Evolutionary conservation across 192 early-diverging fungal species (phyloP).

Genomic region (Backusella tarrabulga): DNA sequence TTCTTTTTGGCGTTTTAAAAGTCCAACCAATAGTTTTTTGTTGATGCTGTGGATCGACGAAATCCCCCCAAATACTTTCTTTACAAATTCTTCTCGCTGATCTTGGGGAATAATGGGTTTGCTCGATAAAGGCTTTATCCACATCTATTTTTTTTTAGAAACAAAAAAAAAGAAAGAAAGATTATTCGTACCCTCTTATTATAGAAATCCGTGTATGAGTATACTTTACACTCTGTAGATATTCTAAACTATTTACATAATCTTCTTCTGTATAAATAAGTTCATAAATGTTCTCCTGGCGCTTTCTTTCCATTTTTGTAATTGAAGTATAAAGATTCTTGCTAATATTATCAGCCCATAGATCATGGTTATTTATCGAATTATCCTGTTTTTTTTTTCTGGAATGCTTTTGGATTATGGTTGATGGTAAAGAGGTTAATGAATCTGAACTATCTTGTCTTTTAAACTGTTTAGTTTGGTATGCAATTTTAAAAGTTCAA

Average conservation of each 20-base stretch:
- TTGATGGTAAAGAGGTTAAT: background rate
- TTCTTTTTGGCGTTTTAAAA: constrained; percentile 57
- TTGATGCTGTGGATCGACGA: constrained; percentile 62
- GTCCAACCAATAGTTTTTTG: constrained; percentile 42
- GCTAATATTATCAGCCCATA: constrained; percentile 85
- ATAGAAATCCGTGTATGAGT: background rate
- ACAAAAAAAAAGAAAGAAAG: background rate
- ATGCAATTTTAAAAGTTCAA: background rate
- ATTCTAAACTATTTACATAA: constrained; percentile 73
- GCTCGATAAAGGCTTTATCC: constrained; percentile 63
- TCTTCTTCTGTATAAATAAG: constrained; percentile 76
- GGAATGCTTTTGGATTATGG: background rate
- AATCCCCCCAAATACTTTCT: constrained; percentile 77
- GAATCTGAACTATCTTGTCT: background rate
- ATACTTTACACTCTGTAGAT: constrained; percentile 55
- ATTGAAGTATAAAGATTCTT: constrained; percentile 68
- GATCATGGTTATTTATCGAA: constrained; percentile 42
- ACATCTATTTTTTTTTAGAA: constrained; percentile 35
- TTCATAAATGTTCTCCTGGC: constrained; percentile 85
- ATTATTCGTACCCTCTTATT: background rate
- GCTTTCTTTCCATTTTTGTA: constrained; percentile 63
- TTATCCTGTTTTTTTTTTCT: background rate
- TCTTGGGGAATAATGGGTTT: constrained; percentile 62
- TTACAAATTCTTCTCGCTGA: constrained; percentile 68
- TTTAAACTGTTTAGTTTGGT: background rate